A percentile compares a stretch with the other conserved stretches of the same genome.
These are phyloP conservation scores for Aurantiochytrium sp. DNA, from an alignment of 108 stramenopile genomes.

Conservation along the genomic window DNA sequence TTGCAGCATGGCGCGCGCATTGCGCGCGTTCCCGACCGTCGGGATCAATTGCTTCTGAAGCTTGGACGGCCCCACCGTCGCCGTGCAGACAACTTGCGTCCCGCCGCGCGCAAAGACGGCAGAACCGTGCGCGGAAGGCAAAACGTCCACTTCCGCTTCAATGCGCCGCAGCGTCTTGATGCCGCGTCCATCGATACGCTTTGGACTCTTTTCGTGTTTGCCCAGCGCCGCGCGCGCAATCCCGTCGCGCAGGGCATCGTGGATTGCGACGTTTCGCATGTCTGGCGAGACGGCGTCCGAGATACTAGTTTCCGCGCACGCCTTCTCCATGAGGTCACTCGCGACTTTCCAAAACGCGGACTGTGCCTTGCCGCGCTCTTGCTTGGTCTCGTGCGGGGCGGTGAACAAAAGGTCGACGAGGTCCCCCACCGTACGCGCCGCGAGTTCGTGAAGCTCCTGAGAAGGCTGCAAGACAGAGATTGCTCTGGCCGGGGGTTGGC, in stretches of 20 bases:
- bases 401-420: not conserved
- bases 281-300: not conserved
- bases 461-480: not conserved
- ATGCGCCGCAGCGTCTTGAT: not conserved
- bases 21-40: not conserved
- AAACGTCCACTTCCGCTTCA: not conserved
- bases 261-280: not conserved
- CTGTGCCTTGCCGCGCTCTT: not conserved
- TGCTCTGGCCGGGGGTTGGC: too few species aligned
- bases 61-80: conserved; percentile 50
- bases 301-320: not conserved
- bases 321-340: not conserved
- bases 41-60: not conserved
- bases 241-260: not conserved
- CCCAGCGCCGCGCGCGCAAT: not conserved
- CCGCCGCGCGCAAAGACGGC: conserved; percentile 73
- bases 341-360: not conserved
- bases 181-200: not conserved
- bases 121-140: conserved; percentile 69
- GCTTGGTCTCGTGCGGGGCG: not conserved
- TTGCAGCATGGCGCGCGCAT: conserved; percentile 56
- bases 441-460: not conserved
- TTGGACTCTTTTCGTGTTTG: not conserved
- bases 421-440: not conserved
- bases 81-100: conserved; percentile 75